phyloP scores from a whole-genome alignment of 2,329 filamentous ascomycete genomes.

The Exserohilum rostratum region DNA sequence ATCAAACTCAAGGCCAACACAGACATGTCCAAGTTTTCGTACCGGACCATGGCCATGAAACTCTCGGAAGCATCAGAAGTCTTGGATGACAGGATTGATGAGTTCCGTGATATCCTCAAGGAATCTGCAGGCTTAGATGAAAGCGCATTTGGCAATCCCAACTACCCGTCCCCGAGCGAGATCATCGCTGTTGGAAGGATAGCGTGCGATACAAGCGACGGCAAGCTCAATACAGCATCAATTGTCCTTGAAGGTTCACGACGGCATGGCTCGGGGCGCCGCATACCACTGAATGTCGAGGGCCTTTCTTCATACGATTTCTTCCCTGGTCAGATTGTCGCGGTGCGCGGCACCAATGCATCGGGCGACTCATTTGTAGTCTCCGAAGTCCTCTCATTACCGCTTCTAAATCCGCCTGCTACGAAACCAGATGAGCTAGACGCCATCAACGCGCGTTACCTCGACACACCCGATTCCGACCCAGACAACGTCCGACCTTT shows the following conservation, averaged over 20 bases:
- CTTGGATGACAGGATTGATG: conserved; percentile 92
- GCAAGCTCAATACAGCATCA: conserved; percentile 83
- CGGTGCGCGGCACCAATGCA: conserved; percentile 83
- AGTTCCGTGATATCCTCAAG: conserved; percentile 77
- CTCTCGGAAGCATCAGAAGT: conserved; percentile 90
- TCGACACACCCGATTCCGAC: conserved; percentile 64
- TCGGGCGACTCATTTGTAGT: conserved; percentile 84
- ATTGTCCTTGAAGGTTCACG: conserved; percentile 88
- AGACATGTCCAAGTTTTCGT: conserved; percentile 87
- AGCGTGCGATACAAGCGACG: conserved; percentile 84
- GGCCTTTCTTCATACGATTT: conserved; percentile 75
- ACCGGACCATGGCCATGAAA: conserved; percentile 95
- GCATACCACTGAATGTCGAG: conserved; percentile 79
- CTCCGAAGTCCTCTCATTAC: conserved; percentile 74
- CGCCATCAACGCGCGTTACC: conserved; percentile 70
- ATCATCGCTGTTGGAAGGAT: conserved; percentile 91
- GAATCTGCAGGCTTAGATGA: conserved; percentile 78
- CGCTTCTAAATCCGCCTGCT: conserved; percentile 75
- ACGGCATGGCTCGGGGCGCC: conserved; percentile 78
- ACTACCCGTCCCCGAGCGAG: conserved; percentile 81
- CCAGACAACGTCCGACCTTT: conserved; percentile 65
- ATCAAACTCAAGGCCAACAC: conserved; percentile 85
- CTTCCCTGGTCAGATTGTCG: conserved; percentile 94
- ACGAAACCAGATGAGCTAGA: conserved; percentile 71
- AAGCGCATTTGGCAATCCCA: conserved; percentile 83